phyloP scores from a whole-genome alignment of 257 asterid species.

The Linaria vulgaris region DNA sequence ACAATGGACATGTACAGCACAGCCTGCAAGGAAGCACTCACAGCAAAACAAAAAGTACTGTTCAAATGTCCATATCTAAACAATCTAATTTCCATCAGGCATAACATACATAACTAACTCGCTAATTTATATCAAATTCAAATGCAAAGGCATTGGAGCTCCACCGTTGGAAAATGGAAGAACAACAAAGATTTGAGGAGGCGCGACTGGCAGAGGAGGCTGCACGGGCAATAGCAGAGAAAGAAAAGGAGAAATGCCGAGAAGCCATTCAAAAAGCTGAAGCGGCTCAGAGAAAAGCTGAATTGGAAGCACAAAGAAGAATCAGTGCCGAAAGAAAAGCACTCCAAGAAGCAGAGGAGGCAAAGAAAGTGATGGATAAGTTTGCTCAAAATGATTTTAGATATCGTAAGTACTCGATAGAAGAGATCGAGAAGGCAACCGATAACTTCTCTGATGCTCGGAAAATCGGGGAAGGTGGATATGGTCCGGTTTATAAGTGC shows the following conservation, averaged over 20 bases:
- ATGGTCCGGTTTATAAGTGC: slow-evolving; percentile 32
- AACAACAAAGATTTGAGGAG: slow-evolving; percentile 37
- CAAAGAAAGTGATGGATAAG: slow-evolving; percentile 16
- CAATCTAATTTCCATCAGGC: neutral
- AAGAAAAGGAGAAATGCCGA: slow-evolving; percentile 35
- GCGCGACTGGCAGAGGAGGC: slow-evolving; percentile 40
- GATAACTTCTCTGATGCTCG: slow-evolving; percentile 21
- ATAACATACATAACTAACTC: too few species aligned
- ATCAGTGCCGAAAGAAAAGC: slow-evolving; percentile 37
- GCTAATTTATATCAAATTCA: neutral
- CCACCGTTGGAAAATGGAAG: slow-evolving; percentile 44
- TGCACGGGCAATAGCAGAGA: slow-evolving; percentile 38
- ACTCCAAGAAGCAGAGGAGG: slow-evolving; percentile 34
- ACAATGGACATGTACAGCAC: slow-evolving; percentile 66
- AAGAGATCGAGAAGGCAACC: slow-evolving; percentile 29
- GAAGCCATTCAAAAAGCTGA: slow-evolving; percentile 38
- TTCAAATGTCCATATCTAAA: neutral
- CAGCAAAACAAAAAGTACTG: slow-evolving; percentile 52
- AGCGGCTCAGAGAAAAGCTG: slow-evolving; percentile 38
- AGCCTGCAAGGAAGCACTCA: slow-evolving; percentile 61
- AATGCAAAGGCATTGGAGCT: slow-evolving; percentile 36
- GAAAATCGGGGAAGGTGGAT: slow-evolving; percentile 32
- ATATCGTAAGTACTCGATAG: slow-evolving; percentile 24
- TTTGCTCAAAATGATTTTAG: slow-evolving; percentile 17
- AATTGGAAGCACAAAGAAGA: slow-evolving; percentile 36